A percentile compares a stretch with the other conserved stretches of the same genome.
phyloP scores from a whole-genome alignment of 2,329 filamentous ascomycete species.

The Aspergillus sp. region DNA sequence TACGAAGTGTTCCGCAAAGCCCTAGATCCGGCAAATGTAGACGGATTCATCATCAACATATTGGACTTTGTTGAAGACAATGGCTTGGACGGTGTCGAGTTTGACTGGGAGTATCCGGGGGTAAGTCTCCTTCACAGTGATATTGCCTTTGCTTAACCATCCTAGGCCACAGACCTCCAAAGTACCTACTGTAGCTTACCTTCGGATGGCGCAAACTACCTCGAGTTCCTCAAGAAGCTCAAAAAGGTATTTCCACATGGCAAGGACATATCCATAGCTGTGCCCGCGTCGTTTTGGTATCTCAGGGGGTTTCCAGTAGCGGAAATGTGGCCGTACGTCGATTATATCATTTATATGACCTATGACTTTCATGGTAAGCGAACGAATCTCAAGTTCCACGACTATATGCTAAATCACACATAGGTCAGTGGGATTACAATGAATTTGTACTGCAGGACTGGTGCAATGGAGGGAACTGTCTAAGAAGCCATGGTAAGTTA shows the following conservation, averaged over 20 bases:
- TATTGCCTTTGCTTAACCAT: neutral
- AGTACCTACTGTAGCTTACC: slow-evolving; percentile 31
- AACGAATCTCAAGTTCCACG: neutral
- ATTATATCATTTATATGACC: slow-evolving; percentile 41
- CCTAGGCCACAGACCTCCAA: slow-evolving; percentile 30
- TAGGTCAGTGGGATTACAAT: slow-evolving; percentile 17
- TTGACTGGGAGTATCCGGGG: slow-evolving; percentile 15
- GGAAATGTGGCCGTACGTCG: slow-evolving; percentile 25
- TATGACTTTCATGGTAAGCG: slow-evolving; percentile 34
- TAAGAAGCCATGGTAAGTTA: slow-evolving; percentile 34
- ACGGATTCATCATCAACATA: slow-evolving; percentile 35
- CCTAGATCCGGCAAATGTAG: slow-evolving; percentile 38
- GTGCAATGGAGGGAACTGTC: slow-evolving; percentile 32
- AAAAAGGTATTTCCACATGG: slow-evolving; percentile 15
- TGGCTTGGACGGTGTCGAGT: slow-evolving; percentile 15
- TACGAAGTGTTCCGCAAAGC: slow-evolving; percentile 41
- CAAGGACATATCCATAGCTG: slow-evolving; percentile 27
- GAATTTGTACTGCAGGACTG: slow-evolving; percentile 14
- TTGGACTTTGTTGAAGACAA: slow-evolving; percentile 19
- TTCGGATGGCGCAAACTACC: slow-evolving; percentile 37
- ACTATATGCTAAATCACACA: neutral
- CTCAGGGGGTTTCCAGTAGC: slow-evolving; percentile 30
- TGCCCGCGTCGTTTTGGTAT: slow-evolving; percentile 34
- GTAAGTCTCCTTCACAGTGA: neutral
- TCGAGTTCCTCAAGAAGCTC: slow-evolving; percentile 31